Base-by-base conservation (phyloP, 2,329 filamentous ascomycete genomes). In the Remersonia thermophila region DNA sequence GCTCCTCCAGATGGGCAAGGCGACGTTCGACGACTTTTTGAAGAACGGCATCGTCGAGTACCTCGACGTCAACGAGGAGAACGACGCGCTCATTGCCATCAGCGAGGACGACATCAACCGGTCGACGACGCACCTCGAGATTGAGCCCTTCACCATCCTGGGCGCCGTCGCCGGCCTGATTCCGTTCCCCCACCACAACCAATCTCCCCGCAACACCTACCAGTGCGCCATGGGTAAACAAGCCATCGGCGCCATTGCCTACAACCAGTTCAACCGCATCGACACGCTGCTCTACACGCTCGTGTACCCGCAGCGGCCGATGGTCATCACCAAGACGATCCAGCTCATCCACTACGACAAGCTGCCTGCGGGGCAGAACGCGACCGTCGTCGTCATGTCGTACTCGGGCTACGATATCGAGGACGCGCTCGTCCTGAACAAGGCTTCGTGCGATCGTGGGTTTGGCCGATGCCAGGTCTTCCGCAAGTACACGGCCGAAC, bases 211-310 rank as follows among this genome's bases (percentile, higher is more conserved):
- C 69, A 98, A 98, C 56, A 98, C 91, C 0, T 98, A 98, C 54
- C 89, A 96, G 68, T 95, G 89, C 63, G 91, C 91, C 62, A 98
- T 98, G 91, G 91, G 91, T 73, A 98, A 98, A 64, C 91, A 98
- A 81, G 91, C 91, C 27, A 96, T 98, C 56, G 91, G 91, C 25
- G 87, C 89, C 25, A 96, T 98, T 55, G 91, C 89, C 12, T 93
- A 94, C 55, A 98, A 98, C 55, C 91, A 98, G 58, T 94, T 95
- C 62, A 83, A 89, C 51, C 80, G 91, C 38, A 95, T 98, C 56
- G 91, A 98, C 53, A 96, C 89, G 0, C 69, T 98, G 12, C 73
- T 98, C 6, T 96, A 95, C 55, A 83, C 94, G 1, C 83, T 98
- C 65, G 91, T 98, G 3, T 98, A 98, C 53, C 91, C 91, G 6